These are phyloP conservation scores for Phytophthora sp. DNA, from an alignment of 352 stramenopile species.

Conservation along the genomic window DNA sequence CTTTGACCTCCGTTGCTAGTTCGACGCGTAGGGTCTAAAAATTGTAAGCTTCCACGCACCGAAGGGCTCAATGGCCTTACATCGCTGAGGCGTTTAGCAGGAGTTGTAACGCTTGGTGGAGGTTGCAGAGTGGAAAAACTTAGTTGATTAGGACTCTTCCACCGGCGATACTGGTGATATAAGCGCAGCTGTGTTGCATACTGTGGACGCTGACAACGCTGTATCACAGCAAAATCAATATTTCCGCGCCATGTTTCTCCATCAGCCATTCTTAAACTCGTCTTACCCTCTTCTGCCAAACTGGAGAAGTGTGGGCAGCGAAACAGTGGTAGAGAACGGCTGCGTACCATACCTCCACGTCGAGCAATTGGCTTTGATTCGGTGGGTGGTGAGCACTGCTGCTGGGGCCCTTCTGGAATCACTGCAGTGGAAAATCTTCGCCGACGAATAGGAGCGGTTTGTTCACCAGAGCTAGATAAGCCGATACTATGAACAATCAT, in stretches of 20 bases:
- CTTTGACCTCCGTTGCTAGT: constrained; percentile 16
- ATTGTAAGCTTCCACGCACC: constrained; percentile 11
- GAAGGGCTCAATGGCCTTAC: neutral
- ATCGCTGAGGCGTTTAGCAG: neutral
- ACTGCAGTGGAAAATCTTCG: constrained; percentile 13
- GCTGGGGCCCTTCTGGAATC: neutral
- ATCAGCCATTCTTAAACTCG: neutral
- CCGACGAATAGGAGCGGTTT: neutral
- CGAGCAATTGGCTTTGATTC: neutral
- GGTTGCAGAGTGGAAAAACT: neutral
- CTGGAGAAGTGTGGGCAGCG: constrained; percentile 42
- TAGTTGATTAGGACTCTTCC: constrained; percentile 21
- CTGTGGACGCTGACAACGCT: constrained; percentile 60
- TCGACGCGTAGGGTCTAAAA: constrained; percentile 6
- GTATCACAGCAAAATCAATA: constrained; percentile 72
- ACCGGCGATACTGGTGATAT: constrained; percentile 48
- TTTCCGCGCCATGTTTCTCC: constrained; percentile 6
- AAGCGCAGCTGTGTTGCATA: constrained; percentile 55
- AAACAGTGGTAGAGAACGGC: constrained; percentile 60
- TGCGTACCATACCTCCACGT: constrained; percentile 34
- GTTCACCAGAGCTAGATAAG: neutral
- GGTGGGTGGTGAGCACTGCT: neutral
- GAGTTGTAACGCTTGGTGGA: neutral
- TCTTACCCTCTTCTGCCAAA: constrained; percentile 6
- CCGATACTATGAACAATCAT: constrained; percentile 19